These are phyloP conservation scores for Aspergillus sp. DNA, from an alignment of 2,329 filamentous ascomycete species.

Conservation along the genomic window DNA sequence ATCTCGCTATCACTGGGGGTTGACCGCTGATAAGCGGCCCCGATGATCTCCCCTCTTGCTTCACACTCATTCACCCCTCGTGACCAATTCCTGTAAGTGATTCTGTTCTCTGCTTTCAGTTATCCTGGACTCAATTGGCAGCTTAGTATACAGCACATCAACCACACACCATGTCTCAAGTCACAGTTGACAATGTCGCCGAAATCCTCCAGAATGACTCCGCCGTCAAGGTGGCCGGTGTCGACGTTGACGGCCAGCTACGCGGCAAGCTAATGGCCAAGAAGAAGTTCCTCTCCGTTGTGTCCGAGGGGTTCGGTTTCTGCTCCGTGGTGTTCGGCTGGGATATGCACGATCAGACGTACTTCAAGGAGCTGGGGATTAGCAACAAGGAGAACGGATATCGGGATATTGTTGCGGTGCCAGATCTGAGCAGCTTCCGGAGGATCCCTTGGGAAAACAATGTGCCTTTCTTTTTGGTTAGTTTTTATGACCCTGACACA, in stretches of 20 bases:
- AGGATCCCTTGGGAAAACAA: conserved; percentile 88
- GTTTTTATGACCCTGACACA: conserved; percentile 76
- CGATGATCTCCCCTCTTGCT: background rate
- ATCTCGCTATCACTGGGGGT: background rate
- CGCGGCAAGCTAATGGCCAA: conserved; percentile 89
- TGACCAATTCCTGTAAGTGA: background rate
- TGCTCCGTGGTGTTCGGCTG: conserved; percentile 92
- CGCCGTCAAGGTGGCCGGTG: conserved; percentile 78
- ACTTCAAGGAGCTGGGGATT: conserved; percentile 74
- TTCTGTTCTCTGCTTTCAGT: background rate
- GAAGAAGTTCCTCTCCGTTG: conserved; percentile 82
- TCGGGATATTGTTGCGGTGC: conserved; percentile 72
- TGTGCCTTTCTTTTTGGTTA: conserved; percentile 77
- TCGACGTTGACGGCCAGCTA: conserved; percentile 80
- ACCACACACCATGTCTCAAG: conserved; percentile 6
- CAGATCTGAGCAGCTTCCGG: conserved; percentile 70
- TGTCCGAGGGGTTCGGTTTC: conserved; percentile 78
- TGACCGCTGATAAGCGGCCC: background rate
- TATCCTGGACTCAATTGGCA: no score
- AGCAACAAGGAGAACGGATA: conserved; percentile 91
- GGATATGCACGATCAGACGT: conserved; percentile 95
- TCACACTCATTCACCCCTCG: background rate
- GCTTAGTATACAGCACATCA: no score
- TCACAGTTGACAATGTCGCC: conserved; percentile 58
- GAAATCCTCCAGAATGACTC: conserved; percentile 62